These are phyloP conservation scores for Apophysomyces variabilis DNA, from an alignment of 371 early-diverging fungal species.

Conservation along the genomic window DNA sequence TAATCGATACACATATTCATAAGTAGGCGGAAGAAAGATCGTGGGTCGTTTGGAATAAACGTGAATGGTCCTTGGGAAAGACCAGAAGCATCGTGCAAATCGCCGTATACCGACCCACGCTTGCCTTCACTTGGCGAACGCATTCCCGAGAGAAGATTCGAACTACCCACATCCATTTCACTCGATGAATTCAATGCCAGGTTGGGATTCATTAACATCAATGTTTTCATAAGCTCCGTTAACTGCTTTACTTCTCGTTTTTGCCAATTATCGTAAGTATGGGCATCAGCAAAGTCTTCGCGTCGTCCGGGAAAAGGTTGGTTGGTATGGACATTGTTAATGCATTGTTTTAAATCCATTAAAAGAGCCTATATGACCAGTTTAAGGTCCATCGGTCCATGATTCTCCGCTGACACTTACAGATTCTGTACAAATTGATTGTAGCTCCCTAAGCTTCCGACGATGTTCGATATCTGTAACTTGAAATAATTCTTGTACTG, in stretches of 20 bases:
- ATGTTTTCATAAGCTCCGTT: constrained; percentile 31
- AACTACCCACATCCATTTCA: constrained; percentile 24
- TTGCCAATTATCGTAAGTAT: constrained; percentile 38
- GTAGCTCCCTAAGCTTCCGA: constrained; percentile 25
- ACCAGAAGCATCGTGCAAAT: not conserved
- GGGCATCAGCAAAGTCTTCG: constrained; percentile 27
- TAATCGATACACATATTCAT: constrained; percentile 51
- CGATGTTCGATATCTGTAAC: constrained; percentile 27
- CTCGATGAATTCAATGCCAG: constrained; percentile 18
- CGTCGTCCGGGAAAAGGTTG: constrained; percentile 30
- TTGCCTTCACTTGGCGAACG: not conserved
- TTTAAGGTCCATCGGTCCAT: not conserved
- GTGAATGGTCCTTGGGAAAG: constrained; percentile 23
- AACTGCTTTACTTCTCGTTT: constrained; percentile 37
- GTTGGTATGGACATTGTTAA: constrained; percentile 34
- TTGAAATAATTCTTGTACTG: constrained; percentile 32
- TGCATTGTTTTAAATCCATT: constrained; percentile 34
- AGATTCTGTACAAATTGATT: constrained; percentile 33
- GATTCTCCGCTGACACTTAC: constrained; percentile 22
- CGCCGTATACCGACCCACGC: not conserved
- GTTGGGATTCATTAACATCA: constrained; percentile 36
- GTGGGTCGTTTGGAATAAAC: constrained; percentile 52
- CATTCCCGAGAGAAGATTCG: constrained; percentile 14
- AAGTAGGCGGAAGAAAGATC: constrained; percentile 44
- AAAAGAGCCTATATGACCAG: constrained; percentile 27